These are phyloP conservation scores for Exophiala aquamarina DNA, from an alignment of 2,329 filamentous ascomycete genomes.

Conservation along the genomic window DNA sequence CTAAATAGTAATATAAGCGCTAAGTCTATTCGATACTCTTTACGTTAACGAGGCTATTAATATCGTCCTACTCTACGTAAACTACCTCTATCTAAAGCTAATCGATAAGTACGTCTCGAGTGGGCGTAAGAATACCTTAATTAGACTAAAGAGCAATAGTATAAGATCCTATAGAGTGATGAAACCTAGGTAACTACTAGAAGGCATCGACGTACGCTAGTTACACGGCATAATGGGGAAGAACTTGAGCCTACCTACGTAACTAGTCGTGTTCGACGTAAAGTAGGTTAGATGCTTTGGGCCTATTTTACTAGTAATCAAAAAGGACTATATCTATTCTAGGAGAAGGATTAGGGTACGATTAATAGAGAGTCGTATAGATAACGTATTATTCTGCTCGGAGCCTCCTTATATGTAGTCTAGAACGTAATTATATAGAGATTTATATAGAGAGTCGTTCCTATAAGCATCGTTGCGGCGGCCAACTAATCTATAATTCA, in stretches of 20 bases:
- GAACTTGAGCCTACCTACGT: slow-evolving; percentile 28
- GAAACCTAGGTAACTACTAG: slow-evolving; percentile 24
- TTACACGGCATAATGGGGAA: slow-evolving; percentile 24
- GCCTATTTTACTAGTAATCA: slow-evolving; percentile 28
- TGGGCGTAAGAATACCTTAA: slow-evolving; percentile 5
- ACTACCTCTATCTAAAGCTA: not conserved
- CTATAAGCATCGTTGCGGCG: too few species aligned
- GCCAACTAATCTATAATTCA: too few species aligned
- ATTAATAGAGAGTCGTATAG: slow-evolving; percentile 29
- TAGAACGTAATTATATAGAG: too few species aligned
- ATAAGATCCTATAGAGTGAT: slow-evolving; percentile 23
- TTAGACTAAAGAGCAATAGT: slow-evolving; percentile 6
- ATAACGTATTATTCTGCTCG: slow-evolving; percentile 21
- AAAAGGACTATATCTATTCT: slow-evolving; percentile 33
- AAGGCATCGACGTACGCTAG: slow-evolving; percentile 17
- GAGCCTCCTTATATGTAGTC: too few species aligned
- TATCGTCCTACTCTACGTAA: not conserved
- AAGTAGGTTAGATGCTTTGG: slow-evolving; percentile 34
- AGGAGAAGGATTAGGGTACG: slow-evolving; percentile 33
- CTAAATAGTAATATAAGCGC: too few species aligned
- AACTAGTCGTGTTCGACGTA: slow-evolving; percentile 22
- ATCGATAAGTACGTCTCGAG: not conserved
- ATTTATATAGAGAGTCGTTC: too few species aligned
- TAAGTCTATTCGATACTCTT: too few species aligned
- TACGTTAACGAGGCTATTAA: not conserved